Conservation (phyloP, 495 filamentous ascomycete species). For the Talaromyces thailandensis region DNA sequence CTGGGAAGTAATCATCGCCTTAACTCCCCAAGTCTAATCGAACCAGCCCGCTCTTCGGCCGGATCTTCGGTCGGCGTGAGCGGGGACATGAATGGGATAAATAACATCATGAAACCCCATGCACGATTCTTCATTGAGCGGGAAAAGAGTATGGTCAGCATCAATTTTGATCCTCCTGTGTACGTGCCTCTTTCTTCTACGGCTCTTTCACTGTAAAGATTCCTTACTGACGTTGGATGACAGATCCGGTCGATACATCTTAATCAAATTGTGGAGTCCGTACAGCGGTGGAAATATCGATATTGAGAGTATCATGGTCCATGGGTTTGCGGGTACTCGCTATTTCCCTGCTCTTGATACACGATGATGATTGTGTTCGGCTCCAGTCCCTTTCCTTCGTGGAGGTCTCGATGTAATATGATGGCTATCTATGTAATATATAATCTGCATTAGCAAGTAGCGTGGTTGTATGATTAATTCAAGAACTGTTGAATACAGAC, state of each 20-base stretch:
- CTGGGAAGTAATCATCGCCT: constrained; percentile 17
- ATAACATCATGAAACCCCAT: constrained; percentile 57
- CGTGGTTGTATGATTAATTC: neutral
- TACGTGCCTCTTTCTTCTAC: constrained; percentile 35
- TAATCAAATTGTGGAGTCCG: constrained; percentile 83
- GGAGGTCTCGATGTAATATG: neutral
- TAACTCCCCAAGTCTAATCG: constrained; percentile 18
- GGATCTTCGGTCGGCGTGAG: neutral
- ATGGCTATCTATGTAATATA: neutral
- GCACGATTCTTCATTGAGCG: constrained; percentile 72
- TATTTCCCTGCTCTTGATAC: constrained; percentile 50
- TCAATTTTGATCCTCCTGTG: constrained; percentile 83
- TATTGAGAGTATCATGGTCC: constrained; percentile 69
- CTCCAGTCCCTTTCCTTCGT: neutral
- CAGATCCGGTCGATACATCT: constrained; percentile 62
- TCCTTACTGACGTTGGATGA: constrained; percentile 2
- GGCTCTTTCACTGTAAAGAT: neutral
- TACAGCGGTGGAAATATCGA: constrained; percentile 62
- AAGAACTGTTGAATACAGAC: neutral
- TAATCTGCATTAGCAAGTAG: neutral
- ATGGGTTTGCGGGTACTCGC: constrained; percentile 75
- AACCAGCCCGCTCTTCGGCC: constrained; percentile 4
- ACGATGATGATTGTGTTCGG: constrained; percentile 2
- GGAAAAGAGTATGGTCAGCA: constrained; percentile 72
- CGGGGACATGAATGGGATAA: constrained; percentile 24